phyloP scores from a whole-genome alignment of 164 flowering plant species.

The Cinnamomum micranthum region DNA sequence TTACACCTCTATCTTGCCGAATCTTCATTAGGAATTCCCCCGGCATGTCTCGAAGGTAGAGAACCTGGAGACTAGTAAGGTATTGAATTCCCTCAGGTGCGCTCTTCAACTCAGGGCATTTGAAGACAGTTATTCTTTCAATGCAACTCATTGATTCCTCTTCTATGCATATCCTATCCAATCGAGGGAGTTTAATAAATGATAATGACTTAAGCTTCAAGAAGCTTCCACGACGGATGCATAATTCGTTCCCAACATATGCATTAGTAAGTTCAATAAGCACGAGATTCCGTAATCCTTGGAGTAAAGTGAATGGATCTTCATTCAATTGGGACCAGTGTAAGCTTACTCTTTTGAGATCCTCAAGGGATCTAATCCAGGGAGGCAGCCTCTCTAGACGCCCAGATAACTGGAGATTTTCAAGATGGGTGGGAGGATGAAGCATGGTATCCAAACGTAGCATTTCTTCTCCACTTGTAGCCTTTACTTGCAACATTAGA shows the following conservation, averaged over 20 bases:
- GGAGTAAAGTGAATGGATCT: background rate
- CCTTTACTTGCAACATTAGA: background rate
- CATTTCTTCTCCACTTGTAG: background rate
- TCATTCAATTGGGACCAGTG: background rate
- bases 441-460: background rate
- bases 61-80: constrained; percentile 24
- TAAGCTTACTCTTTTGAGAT: constrained; percentile 19
- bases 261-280: no score
- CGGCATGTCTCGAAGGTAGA: constrained; percentile 36
- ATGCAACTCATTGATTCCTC: background rate
- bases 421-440: constrained; percentile 16
- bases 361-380: constrained; percentile 22
- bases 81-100: constrained; percentile 31
- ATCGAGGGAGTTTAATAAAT: background rate
- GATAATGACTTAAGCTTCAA: background rate
- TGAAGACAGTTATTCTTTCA: fast-evolving
- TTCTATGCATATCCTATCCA: background rate
- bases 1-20: no score
- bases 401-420: constrained; percentile 26
- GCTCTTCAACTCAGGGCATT: constrained; percentile 24
- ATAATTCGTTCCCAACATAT: background rate
- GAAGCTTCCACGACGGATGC: background rate
- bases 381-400: constrained; percentile 22
- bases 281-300: background rate
- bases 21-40: constrained; percentile 8